These are phyloP conservation scores for Aspergillus sp. DNA, from an alignment of 2,329 filamentous ascomycete genomes.

Conservation along the genomic window DNA sequence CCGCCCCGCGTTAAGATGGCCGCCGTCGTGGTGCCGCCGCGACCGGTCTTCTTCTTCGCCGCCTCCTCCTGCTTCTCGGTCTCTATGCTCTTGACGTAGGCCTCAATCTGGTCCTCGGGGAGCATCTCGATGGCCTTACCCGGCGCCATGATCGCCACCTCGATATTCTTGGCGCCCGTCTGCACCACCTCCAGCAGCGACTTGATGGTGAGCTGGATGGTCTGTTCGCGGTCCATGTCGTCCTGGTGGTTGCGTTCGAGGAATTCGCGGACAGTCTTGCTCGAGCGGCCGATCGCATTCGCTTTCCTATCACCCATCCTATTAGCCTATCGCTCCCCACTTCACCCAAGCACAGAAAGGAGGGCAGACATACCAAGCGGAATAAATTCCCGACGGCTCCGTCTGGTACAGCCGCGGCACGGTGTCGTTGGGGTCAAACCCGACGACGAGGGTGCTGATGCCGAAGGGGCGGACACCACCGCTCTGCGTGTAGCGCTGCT, in stretches of 20 bases:
- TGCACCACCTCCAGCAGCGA: conserved; percentile 97
- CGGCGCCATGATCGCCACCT: conserved; percentile 97
- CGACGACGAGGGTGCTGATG: conserved; percentile 95
- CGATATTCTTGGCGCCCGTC: conserved; percentile 98
- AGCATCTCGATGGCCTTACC: conserved; percentile 91
- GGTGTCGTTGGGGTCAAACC: conserved; percentile 93
- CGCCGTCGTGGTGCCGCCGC: conserved; percentile 48
- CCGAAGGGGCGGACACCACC: conserved; percentile 98
- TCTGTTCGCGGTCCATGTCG: conserved; percentile 92
- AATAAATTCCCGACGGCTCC: conserved; percentile 99
- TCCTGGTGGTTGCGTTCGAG: conserved; percentile 98
- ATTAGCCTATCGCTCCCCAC: no score
- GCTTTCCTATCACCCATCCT: conserved; percentile 70
- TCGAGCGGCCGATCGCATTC: conserved; percentile 95
- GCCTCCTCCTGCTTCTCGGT: conserved; percentile 99
- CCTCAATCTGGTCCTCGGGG: conserved; percentile 92
- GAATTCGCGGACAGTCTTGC: conserved; percentile 98
- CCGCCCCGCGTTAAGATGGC: conserved; percentile 68
- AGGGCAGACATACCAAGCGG: conserved; percentile 73
- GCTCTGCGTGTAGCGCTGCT: conserved; percentile 98
- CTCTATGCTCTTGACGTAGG: conserved; percentile 98
- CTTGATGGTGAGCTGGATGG: conserved; percentile 96
- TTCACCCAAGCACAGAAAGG: neutral
- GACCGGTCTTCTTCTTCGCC: conserved; percentile 87
- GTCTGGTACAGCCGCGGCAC: conserved; percentile 93